Base-by-base conservation (phyloP, 2,329 filamentous ascomycete species). In the Pseudogymnoascus sp. region DNA sequence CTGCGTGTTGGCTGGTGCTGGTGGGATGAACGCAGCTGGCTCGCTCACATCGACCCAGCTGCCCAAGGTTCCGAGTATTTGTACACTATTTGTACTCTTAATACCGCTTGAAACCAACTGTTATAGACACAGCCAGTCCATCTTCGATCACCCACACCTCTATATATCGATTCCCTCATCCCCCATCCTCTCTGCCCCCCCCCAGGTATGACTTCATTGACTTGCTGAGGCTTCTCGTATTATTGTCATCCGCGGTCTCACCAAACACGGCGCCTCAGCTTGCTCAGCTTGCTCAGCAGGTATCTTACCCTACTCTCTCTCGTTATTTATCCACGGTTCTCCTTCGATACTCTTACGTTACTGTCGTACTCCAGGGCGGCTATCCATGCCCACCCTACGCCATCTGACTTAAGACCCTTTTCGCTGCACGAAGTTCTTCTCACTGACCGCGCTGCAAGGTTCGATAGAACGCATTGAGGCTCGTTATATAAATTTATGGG, bases 181-280 rank as follows among this genome's bases (percentile, higher is more conserved):
- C 25, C 43, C 20, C 39, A 43, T 43, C 18, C 16, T 39, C 38
- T 39, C 20, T 22, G 22, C 18, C 18, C 11, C 16, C 20, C 14
- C 47, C 28, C 28, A 54, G 33, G n/a, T 54, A 54, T 54, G 47
- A 54, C 28, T 54, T 54, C 47, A 54, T 54, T 20, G 47, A 54
- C 47, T 20, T 54, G 47, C 14, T 54, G 47, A 54, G 47, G 28
- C 47, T 33, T 54, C 28, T 54, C n/a, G 9, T 54, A 18, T 33
- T 54, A 54, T 54, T 54, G 47, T 54, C 28, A 33, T 9, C 9
- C n/a, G 43, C 47, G 12, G 47, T 54, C 47, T 54, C 47, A 20
- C 18, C 25, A 12, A 20, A 18, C 47, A 54, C 47, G 28, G 28
- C 47, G 47, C 28, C 16, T 54, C 47, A 54, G 47, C 47, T 54